phyloP scores from a whole-genome alignment of 2,329 filamentous ascomycete genomes.

The Grosmannia clavigera region DNA sequence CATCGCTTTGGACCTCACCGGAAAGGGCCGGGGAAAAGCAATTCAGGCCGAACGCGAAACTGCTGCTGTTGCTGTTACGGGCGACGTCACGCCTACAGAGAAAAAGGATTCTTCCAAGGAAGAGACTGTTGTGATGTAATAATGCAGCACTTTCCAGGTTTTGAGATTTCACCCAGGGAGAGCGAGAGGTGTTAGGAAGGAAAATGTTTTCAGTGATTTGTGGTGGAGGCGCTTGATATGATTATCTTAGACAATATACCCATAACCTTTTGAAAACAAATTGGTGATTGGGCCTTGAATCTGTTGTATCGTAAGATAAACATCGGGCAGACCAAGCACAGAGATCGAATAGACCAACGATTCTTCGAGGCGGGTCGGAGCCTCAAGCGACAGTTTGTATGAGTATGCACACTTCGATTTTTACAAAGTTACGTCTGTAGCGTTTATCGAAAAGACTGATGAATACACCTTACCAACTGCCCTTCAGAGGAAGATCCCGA shows the following conservation, averaged over 20 bases:
- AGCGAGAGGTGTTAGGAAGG: neutral
- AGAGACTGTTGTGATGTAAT: neutral
- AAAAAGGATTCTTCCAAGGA: constrained; percentile 7
- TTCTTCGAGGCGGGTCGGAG: neutral
- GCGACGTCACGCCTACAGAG: constrained; percentile 12
- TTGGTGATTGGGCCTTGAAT: neutral
- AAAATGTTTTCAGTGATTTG: neutral
- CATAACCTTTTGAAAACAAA: neutral
- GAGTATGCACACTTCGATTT: too few species aligned
- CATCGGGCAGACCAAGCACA: neutral
- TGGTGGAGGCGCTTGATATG: neutral
- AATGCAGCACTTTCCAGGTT: neutral
- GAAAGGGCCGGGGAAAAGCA: constrained; percentile 18
- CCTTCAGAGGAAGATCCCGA: constrained; percentile 9
- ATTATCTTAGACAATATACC: neutral
- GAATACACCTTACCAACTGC: constrained; percentile 7
- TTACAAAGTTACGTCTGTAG: neutral
- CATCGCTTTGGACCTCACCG: constrained; percentile 49
- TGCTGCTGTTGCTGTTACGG: constrained; percentile 1
- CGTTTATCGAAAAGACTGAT: neutral
- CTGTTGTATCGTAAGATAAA: neutral
- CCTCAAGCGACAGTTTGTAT: too few species aligned
- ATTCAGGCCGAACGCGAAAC: constrained; percentile 9
- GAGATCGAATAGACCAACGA: neutral
- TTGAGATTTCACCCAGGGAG: neutral